Evolutionary conservation across 768 basidiomycete genomes (phyloP).

Genomic region (Termitomyces sp.): DNA sequence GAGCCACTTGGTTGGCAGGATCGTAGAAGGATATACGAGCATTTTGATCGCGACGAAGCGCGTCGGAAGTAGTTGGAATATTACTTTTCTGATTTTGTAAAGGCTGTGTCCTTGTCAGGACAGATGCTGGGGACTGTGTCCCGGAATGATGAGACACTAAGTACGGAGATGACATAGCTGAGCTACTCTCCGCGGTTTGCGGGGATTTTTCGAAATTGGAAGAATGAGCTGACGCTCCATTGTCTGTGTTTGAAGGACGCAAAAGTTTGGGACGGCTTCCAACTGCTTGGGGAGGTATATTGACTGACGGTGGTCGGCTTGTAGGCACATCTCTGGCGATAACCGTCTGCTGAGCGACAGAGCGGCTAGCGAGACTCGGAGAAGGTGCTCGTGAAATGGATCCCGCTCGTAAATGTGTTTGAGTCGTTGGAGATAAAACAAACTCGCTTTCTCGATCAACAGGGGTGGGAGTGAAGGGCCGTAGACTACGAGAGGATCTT

Average conservation of each 20-base stretch:
- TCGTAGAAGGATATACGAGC: conserved; percentile 81
- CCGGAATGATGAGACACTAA: conserved; percentile 14
- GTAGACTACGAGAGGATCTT: conserved; percentile 13
- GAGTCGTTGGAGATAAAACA: conserved; percentile 11
- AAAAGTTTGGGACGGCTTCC: conserved; percentile 22
- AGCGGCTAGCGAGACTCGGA: conserved; percentile 25
- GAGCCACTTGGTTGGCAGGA: conserved; percentile 64
- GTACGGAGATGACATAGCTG: conserved; percentile 9
- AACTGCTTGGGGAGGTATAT: conserved; percentile 23
- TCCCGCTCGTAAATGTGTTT: conserved; percentile 20
- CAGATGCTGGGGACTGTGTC: conserved; percentile 20
- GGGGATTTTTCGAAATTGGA: not conserved
- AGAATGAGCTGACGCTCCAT: conserved; percentile 21
- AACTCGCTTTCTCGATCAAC: conserved; percentile 19
- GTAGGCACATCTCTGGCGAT: conserved; percentile 12
- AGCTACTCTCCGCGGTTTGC: not conserved
- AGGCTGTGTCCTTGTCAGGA: conserved; percentile 22
- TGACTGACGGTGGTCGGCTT: conserved; percentile 27
- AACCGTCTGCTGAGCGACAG: conserved; percentile 7
- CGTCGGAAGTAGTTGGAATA: conserved; percentile 17
- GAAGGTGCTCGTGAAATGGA: conserved; percentile 33
- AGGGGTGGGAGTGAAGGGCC: conserved; percentile 20
- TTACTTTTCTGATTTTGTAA: not conserved
- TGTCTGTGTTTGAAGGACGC: conserved; percentile 42
- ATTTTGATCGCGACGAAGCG: conserved; percentile 53